Evolutionary conservation across 2,329 filamentous ascomycete genomes (phyloP), one percentile per base, ranked within the genome.

Genomic region (Fusarium siculi): DNA sequence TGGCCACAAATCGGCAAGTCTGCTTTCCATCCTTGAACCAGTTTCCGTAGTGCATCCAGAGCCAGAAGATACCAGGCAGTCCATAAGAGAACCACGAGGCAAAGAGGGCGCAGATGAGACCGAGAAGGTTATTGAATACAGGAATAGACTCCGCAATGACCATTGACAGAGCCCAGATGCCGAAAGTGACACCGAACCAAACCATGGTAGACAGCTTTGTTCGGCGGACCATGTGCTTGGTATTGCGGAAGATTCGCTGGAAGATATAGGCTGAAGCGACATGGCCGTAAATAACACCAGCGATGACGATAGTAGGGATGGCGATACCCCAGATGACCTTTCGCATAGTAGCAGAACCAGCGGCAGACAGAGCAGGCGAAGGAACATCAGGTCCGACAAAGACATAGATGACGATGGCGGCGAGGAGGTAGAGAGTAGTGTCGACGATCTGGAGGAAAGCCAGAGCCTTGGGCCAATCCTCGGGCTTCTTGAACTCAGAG

Each of bases 71-170:
- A 5, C 85, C 85, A 0, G 85, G 84, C 2, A 86, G 79, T 21
- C 85, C 85, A 39, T 84, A 86, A 58, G 88, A 91, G 79, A 93
- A 93, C 91, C 91, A 93, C 60, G 86, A 89, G 25, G 87, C 89
- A 67, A 93, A 92, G 4, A 92, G 80, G 4, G 90, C 86, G 36
- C 84, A 86, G 74, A 93, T 88, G 40, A 93, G 81, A 9, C 88
- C 88, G 7, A 94, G 82, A 14, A 94, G 82, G 52, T 89, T 85
- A 77, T 89, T 89, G 82, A 94, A 94, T 54, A 90, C 88, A 1
- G 92, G 92, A 12, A 94, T 91, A 0, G 90, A 89, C 77, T 92
- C 88, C 9, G 92, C 91, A 66, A 94, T 90, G 66, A 93, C 80
- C 85, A 90, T 92, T 5, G 90, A 89, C 9, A 92, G 62, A 10